Base-by-base conservation (phyloP, 2,329 filamentous ascomycete genomes). In the Raffaelea ambrosiae region DNA sequence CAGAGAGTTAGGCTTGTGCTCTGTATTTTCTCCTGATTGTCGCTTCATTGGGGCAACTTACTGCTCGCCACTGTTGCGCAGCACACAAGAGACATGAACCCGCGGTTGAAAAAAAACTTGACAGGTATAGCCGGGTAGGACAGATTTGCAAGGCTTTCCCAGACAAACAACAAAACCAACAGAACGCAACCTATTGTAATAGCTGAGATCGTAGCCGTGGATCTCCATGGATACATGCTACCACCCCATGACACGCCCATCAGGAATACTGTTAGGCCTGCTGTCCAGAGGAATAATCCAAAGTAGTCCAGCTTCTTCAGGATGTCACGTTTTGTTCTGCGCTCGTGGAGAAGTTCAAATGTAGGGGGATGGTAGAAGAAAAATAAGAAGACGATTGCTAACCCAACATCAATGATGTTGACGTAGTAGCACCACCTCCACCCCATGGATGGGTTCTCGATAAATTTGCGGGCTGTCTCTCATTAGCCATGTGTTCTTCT, bases 241-340 rank as follows among this genome's bases (percentile, higher is more conserved):
- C 68, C 68, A 19, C 68, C 69, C 58, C 67, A 72, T 21, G 67
- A 69, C 47, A 74, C 60, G 5, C 70, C 70, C 52, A 74, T 67
- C 9, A 74, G 58, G 47, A 73, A 65, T 0, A 73, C 58, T 5
- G 66, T 66, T 2, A 71, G 64, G 4, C 70, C 69, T 5, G 63
- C 63, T 9, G 66, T 67, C 61, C 66, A 73, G 36, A 74, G 60
- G 53, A 70, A 63, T 35, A 70, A 66, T 3, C 71, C 71, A 33
- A 69, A 43, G 55, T 69, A 53, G 54, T 73, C 65, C 16, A 66
- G 58, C n/a, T 62, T 55, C 35, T 58, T 63, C 1, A 68, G 49
- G 8, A 66, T 45, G 48, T 64, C 55, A 29, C 53, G 54, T 53
- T 63, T 64, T 7, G 61, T 66, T 56, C 64, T 66, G 33, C 58